phyloP scores from a whole-genome alignment of 2,329 filamentous ascomycete genomes.

The Arachnopeziza araneosa region DNA sequence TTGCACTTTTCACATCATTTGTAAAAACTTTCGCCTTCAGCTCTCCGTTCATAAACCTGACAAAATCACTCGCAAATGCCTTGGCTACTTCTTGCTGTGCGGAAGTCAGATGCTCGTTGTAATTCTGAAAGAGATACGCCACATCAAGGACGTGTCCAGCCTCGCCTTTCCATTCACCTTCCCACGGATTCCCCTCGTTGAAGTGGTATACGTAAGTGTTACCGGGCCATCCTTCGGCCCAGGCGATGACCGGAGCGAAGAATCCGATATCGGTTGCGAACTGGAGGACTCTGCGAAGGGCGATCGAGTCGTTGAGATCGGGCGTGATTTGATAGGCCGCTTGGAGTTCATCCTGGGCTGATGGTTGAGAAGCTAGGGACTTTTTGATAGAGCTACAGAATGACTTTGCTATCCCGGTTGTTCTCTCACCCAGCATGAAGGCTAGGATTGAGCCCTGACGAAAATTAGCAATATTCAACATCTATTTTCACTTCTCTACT shows the following conservation, averaged over 20 bases:
- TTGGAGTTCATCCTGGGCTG: constrained; percentile 28
- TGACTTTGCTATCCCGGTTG: constrained; percentile 28
- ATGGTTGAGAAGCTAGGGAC: constrained; percentile 13
- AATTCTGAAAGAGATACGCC: constrained; percentile 42
- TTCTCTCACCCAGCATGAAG: constrained; percentile 12
- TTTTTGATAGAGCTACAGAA: constrained; percentile 31
- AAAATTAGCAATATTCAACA: not conserved
- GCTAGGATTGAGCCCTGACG: constrained; percentile 4
- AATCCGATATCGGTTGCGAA: constrained; percentile 42
- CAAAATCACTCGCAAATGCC: constrained; percentile 33
- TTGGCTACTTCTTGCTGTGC: constrained; percentile 30
- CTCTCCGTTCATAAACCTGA: constrained; percentile 36
- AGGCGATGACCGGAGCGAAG: constrained; percentile 37
- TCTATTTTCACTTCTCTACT: not conserved
- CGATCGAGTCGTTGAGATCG: constrained; percentile 35
- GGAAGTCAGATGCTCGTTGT: constrained; percentile 33
- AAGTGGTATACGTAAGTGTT: constrained; percentile 38
- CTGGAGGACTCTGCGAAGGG: constrained; percentile 36
- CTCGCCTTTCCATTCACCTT: constrained; percentile 36
- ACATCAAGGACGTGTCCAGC: constrained; percentile 41
- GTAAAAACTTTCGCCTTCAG: constrained; percentile 23
- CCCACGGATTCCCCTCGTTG: constrained; percentile 43
- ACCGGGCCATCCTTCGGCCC: constrained; percentile 34
- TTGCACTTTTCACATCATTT: not conserved
- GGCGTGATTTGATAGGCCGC: constrained; percentile 34